Evolutionary conservation across 257 asterid genomes (phyloP), one percentile per base, ranked within the genome.

Genomic region (Solanum infundibuliforme): DNA sequence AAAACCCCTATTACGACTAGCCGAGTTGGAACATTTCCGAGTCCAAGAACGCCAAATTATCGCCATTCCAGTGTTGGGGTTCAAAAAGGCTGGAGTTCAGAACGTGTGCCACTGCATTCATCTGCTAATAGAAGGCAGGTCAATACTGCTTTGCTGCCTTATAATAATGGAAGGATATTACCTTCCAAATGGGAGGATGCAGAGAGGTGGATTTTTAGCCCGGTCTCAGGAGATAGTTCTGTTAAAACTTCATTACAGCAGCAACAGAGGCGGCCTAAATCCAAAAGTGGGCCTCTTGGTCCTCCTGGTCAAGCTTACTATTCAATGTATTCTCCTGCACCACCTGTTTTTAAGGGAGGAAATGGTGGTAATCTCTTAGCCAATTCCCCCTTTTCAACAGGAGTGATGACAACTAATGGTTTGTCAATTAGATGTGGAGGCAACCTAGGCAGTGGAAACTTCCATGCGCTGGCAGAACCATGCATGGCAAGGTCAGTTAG

Each of bases 111-210:
- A 0, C 88, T 84, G 86, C 98, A 93, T 88, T 83, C 91, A 5
- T 84, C 85, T 81, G 89, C 90, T n/a, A 93, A 87, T 87, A 88
- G 94, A 89, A 92, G 94, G 90, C 91, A 90, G 75, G 84, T 90
- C 38, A 93, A 89, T 86, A 87, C 92, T 39, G 89, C 92, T 27
- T 88, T 95, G 90, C 77, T 94, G 90, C 98, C 98, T 87, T 94
- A 91, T 89, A 94, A 88, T 87, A 93, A 87, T 60, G 98, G 98
- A 11, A 95, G 93, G 90, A 88, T 94, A 35, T 86, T 97, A 90
- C 99, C 99, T 91, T 97, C 99, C 4, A 96, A 97, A 91, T 97
- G 99, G 99, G 98, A 94, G 87, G 99, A 97, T 92, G 99, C 99
- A 23, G 99, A 97, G 93, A 92, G 99, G 89, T 97, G 99, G 99